These are phyloP conservation scores for Berberis vulgaris DNA, from an alignment of 164 flowering plant genomes.

Conservation along the genomic window DNA sequence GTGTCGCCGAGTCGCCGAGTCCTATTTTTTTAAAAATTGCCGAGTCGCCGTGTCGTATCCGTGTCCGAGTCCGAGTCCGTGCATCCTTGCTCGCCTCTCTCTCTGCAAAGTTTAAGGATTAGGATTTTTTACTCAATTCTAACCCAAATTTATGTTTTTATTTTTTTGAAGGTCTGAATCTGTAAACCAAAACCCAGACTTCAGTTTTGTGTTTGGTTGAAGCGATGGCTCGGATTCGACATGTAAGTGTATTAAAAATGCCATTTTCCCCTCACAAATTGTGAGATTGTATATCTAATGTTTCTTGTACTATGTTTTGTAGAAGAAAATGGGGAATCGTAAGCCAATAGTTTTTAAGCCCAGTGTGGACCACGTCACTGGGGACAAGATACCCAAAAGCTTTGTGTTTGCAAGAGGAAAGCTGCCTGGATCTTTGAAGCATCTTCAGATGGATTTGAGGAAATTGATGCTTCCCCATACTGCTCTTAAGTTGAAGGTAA, in stretches of 20 bases:
- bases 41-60: too few species aligned
- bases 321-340: constrained; percentile 38
- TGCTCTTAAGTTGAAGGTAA: constrained; percentile 84
- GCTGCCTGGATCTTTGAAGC: constrained; percentile 55
- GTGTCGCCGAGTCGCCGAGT: too few species aligned
- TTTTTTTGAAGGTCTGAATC: too few species aligned
- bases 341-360: constrained; percentile 41
- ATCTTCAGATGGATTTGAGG: constrained; percentile 74
- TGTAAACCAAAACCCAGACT: too few species aligned
- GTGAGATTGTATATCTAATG: neutral
- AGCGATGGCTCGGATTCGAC: constrained; percentile 40
- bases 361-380: constrained; percentile 71
- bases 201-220: neutral
- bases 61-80: too few species aligned
- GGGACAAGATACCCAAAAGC: constrained; percentile 83
- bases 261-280: neutral
- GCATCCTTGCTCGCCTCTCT: too few species aligned
- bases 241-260: constrained; percentile 21
- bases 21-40: too few species aligned
- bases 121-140: too few species aligned
- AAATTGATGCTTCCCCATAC: constrained; percentile 87
- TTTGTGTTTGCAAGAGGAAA: constrained; percentile 79
- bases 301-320: constrained; percentile 1
- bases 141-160: too few species aligned
- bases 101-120: too few species aligned